These are phyloP conservation scores for Acer campestre DNA, from an alignment of 345 rosid species.

Conservation along the genomic window DNA sequence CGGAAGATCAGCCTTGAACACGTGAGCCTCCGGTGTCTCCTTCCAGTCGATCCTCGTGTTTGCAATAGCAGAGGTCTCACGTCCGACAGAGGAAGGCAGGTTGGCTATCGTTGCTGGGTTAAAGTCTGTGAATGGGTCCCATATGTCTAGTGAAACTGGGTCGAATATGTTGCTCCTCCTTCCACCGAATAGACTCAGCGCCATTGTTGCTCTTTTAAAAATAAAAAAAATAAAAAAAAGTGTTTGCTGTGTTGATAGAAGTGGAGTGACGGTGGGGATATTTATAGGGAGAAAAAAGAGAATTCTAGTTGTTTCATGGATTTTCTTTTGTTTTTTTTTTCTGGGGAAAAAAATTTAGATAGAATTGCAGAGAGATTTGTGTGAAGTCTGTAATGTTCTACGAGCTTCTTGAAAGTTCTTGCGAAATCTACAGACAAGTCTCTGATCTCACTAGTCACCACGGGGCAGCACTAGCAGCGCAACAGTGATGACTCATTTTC, in stretches of 20 bases:
- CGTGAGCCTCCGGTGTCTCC: constrained; percentile 41
- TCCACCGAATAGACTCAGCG: constrained; percentile 31
- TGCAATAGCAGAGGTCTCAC: constrained; percentile 26
- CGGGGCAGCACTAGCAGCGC: not conserved
- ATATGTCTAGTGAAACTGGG: constrained; percentile 29
- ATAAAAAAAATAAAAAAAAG: too few relatives aligned
- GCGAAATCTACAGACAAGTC: not conserved
- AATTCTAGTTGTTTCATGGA: not conserved
- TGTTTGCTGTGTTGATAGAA: too few relatives aligned
- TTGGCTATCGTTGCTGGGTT: not conserved
- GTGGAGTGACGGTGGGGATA: too few relatives aligned
- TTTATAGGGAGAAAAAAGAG: not conserved
- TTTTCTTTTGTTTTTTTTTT: not conserved
- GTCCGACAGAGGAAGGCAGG: not conserved
- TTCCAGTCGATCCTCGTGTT: constrained; percentile 37
- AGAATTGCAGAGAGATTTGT: not conserved
- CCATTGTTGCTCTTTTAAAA: constrained; percentile 25
- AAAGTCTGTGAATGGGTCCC: constrained; percentile 29
- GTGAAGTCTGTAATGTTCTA: not conserved
- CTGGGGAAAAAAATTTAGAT: too few relatives aligned
- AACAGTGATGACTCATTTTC: not conserved
- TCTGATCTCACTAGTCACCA: not conserved
- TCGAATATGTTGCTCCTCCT: constrained; percentile 36
- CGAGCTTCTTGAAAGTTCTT: not conserved
- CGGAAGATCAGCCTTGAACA: constrained; percentile 39